A percentile compares a stretch with the other conserved stretches of the same genome.
phyloP scores from a whole-genome alignment of 768 basidiomycete species.

The Pisolithus marmoratus region DNA sequence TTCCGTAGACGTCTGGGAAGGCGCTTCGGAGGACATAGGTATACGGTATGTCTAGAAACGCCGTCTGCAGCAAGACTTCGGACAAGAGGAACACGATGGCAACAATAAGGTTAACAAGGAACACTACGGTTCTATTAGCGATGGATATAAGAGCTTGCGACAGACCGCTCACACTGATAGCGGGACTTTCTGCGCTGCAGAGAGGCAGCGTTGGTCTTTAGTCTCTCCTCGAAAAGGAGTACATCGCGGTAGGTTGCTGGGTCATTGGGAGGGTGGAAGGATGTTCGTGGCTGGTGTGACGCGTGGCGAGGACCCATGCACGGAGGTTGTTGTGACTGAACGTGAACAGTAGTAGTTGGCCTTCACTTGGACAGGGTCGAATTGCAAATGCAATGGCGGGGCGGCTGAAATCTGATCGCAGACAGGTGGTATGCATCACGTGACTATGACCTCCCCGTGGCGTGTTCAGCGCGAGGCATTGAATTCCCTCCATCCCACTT shows the following conservation, averaged over 20 bases:
- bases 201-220: constrained; percentile 86
- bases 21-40: constrained; percentile 41
- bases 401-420: no score
- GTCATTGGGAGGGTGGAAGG: constrained; percentile 65
- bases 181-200: constrained; percentile 74
- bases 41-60: constrained; percentile 62
- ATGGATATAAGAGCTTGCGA: constrained; percentile 14
- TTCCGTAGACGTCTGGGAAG: constrained; percentile 47
- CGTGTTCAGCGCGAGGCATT: constrained; percentile 21
- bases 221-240: constrained; percentile 90
- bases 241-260: constrained; percentile 81
- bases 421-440: constrained; percentile 13
- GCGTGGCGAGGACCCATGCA: constrained; percentile 22
- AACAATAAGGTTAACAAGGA: constrained; percentile 62
- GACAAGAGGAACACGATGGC: constrained; percentile 67
- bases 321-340: not conserved
- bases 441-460: constrained; percentile 8
- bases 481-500: constrained; percentile 7
- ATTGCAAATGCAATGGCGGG: not conserved
- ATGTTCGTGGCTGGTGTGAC: constrained; percentile 22
- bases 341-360: not conserved
- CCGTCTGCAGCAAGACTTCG: constrained; percentile 67
- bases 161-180: constrained; percentile 63
- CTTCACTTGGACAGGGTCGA: not conserved
- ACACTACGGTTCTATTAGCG: constrained; percentile 45